Base-by-base conservation (phyloP, 2,329 filamentous ascomycete genomes). In the Trichothecium roseum region DNA sequence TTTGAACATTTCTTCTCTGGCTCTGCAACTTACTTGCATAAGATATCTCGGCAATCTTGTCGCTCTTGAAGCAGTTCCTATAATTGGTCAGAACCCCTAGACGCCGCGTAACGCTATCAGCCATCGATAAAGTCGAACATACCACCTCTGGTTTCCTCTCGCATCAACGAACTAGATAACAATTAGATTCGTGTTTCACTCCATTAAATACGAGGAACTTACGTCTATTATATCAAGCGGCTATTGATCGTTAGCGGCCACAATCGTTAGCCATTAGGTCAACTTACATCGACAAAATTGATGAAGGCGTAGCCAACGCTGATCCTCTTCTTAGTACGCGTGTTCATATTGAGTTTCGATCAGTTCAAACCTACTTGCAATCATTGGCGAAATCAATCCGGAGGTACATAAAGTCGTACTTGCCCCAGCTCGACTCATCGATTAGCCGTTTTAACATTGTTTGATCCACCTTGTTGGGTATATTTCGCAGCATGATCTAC, bases 281-380 rank as follows among this genome's bases (percentile, higher is more conserved):
- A 15, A 50, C 79, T 72, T 57, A 84, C 80, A 54, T 87, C 78
- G 30, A 79, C 74, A 48, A 96, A 95, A 59, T 98, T 95, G 62
- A 98, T 86, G 59, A 96, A 98, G 0, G 87, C 89, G 57, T 96
- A 96, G 31, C 91, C 91, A 39, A 96, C 89, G 54, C 87, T 94
- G 42, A 43, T n/a, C n/a, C n/a, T n/a, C n/a, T n/a, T n/a, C n/a
- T n/a, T n/a, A n/a, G n/a, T n/a, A 52, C 30, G 3, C 5, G 10
- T 18, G 32, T 30, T 10, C 35, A 17, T 18, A 8, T 37, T 9
- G 28, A 10, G 13, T 15, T 29, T 14, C 17, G 5, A 15, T 4
- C 3, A n/a, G 16, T 4, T 5, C 18, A 15, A 24, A 68, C 80
- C 61, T 59, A 84, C 80, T 87, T 88, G 78, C 82, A 86, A 43